Evolutionary conservation across 1,284 basidiomycete genomes (phyloP).

Genomic region (Sanghuangporus weigelae): DNA sequence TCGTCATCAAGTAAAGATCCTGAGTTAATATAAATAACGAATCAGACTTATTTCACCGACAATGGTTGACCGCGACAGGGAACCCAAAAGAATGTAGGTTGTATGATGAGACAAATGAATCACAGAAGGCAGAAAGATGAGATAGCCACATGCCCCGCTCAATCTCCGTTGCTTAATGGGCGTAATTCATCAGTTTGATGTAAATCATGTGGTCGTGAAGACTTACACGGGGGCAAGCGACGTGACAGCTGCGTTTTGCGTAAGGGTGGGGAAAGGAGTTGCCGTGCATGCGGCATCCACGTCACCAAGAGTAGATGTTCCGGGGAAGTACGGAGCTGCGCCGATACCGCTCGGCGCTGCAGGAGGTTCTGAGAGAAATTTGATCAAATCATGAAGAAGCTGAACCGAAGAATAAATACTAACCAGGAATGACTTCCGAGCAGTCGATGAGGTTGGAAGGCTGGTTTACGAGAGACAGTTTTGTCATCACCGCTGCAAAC

Average conservation of each 20-base stretch:
- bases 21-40: not conserved
- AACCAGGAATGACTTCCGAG: conserved; percentile 20
- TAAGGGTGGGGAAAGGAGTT: conserved; percentile 18
- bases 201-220: not conserved
- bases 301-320: conserved; percentile 7
- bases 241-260: conserved; percentile 9
- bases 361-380: not conserved
- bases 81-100: not conserved
- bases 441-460: conserved; percentile 19
- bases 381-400: not conserved
- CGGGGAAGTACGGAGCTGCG: conserved; percentile 8
- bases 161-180: not conserved
- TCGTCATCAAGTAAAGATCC: not conserved
- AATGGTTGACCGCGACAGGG: not conserved
- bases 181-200: not conserved
- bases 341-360: not conserved
- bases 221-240: conserved; percentile 16
- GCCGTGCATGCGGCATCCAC: conserved; percentile 10
- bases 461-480: conserved; percentile 18
- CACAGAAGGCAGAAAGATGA: not conserved
- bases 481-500: conserved; percentile 27
- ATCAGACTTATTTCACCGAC: not conserved
- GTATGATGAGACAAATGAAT: not conserved
- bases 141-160: not conserved
- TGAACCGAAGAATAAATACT: not conserved